Conservation (phyloP, 805 yeast species). For the Sugiyamaella chiloensis region DNA sequence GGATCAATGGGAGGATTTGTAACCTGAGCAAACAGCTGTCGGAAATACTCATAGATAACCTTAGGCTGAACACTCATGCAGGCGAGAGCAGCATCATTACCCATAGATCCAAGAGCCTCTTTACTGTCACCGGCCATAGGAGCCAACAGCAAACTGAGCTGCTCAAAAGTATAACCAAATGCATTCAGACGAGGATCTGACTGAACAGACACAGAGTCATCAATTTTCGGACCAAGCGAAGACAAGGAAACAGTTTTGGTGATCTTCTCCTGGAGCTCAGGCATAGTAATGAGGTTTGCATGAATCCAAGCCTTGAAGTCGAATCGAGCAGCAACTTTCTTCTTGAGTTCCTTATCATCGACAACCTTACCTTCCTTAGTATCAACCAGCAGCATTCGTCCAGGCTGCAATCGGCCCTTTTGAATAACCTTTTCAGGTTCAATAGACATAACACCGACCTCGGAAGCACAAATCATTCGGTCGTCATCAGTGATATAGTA, state of each 20-base stretch:
- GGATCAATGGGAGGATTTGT: conserved; percentile 99
- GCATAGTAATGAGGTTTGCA: conserved; percentile 80
- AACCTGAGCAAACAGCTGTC: conserved; percentile 96
- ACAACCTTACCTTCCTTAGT: conserved; percentile 90
- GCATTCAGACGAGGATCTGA: conserved; percentile 81
- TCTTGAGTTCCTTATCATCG: conserved; percentile 86
- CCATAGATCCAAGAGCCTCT: conserved; percentile 97
- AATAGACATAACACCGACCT: conserved; percentile 93
- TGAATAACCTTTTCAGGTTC: conserved; percentile 77
- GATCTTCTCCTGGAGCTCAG: conserved; percentile 66
- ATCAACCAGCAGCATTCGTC: conserved; percentile 92
- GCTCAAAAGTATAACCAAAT: conserved; percentile 94
- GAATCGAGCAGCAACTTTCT: conserved; percentile 69
- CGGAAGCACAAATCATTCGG: conserved; percentile 95
- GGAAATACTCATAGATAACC: conserved; percentile 86
- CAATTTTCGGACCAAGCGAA: conserved; percentile 18
- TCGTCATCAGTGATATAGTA: conserved; percentile 93
- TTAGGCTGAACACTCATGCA: conserved; percentile 92
- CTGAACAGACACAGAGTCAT: conserved; percentile 49
- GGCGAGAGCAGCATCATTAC: conserved; percentile 94
- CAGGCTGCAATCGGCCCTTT: conserved; percentile 94
- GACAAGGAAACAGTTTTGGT: conserved; percentile 36
- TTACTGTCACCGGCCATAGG: conserved; percentile 94
- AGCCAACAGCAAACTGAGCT: conserved; percentile 72
- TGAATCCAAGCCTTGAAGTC: conserved; percentile 94